Base-by-base conservation (phyloP, 331 rosid genomes). In the Prunus yedoensis region DNA sequence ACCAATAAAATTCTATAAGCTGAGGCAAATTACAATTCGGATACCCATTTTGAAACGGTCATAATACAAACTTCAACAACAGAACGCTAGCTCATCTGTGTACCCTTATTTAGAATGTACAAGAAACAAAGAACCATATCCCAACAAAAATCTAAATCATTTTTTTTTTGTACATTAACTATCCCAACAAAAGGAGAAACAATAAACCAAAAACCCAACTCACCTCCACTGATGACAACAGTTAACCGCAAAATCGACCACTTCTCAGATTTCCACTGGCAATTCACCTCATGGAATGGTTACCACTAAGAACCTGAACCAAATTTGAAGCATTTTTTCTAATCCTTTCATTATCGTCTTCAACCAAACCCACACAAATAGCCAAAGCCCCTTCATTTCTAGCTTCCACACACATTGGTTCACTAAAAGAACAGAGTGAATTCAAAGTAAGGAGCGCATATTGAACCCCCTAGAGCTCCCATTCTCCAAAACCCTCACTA, bases 131-230 rank as follows among this genome's bases (percentile, higher is more conserved):
- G 85, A 91, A 88, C 92, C 84, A 86, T 88, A 74, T 84, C 51
- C 84, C 87, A 83, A 75, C 85, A 87, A 80, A 86, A 91, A 82
- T 79, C 80, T 91, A 71, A 87, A 81, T 61, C 68, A 15, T 84
- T 79, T 74, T 72, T n/a, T 56, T 85, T 88, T 91, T 94, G 89
- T 94, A 94, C 98, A 94, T 71, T 46, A 75, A 76, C 85, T 82
- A 84, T 84, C 85, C 84, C 83, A 73, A 74, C 66, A 80, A 68
- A 66, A 83, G 84, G 74, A 76, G 73, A 79, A 83, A 75, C 81
- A 76, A 80, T 67, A 30, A 83, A 75, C 70, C 81, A 68, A 82
- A 83, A 79, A 80, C 65, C 78, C 57, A 70, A 88, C 97, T 89
- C 86, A 91, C 96, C 97, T 91, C 88, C 82, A 59, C 82, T 43